phyloP scores from a whole-genome alignment of 2,329 filamentous ascomycete species.

The Chalaropsis ovoidea region DNA sequence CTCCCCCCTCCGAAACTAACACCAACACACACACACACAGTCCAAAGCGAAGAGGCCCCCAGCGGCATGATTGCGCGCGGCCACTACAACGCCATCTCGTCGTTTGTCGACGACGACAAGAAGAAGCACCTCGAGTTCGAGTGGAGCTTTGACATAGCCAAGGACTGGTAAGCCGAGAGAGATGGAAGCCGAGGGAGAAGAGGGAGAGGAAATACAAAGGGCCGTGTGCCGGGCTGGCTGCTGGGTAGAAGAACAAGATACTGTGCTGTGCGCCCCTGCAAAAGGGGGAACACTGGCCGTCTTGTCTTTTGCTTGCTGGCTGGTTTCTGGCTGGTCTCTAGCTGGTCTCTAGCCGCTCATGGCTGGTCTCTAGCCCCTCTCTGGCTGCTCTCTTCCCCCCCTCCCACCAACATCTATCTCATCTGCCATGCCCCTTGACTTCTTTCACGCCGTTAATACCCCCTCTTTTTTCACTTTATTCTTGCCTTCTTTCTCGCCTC shows the following conservation, averaged over 20 bases:
- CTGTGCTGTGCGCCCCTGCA: neutral
- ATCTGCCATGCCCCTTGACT: slow-evolving; percentile 3
- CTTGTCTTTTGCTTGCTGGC: neutral
- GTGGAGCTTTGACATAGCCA: slow-evolving; percentile 93
- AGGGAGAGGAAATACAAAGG: neutral
- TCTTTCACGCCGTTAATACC: slow-evolving; percentile 22
- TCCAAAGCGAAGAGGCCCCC: slow-evolving; percentile 85
- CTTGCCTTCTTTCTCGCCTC: neutral
- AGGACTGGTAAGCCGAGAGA: slow-evolving; percentile 63
- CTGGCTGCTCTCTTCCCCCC: neutral
- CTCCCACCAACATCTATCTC: neutral
- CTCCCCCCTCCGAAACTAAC: slow-evolving; percentile 1
- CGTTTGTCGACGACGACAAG: slow-evolving; percentile 92
- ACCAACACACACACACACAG: slow-evolving; percentile 44
- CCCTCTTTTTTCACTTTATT: slow-evolving; percentile 15
- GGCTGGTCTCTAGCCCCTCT: too few species aligned
- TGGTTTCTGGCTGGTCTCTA: too few species aligned
- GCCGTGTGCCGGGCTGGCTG: too few species aligned
- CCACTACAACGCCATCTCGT: slow-evolving; percentile 79
- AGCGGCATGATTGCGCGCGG: slow-evolving; percentile 82
- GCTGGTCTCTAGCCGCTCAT: too few species aligned
- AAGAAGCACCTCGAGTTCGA: slow-evolving; percentile 83
- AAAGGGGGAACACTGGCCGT: neutral
- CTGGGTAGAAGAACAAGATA: neutral
- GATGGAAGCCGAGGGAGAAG: slow-evolving; percentile 8